Evolutionary conservation across 495 filamentous ascomycete species (phyloP).

Genomic region (Podospora pseudoanserina): DNA sequence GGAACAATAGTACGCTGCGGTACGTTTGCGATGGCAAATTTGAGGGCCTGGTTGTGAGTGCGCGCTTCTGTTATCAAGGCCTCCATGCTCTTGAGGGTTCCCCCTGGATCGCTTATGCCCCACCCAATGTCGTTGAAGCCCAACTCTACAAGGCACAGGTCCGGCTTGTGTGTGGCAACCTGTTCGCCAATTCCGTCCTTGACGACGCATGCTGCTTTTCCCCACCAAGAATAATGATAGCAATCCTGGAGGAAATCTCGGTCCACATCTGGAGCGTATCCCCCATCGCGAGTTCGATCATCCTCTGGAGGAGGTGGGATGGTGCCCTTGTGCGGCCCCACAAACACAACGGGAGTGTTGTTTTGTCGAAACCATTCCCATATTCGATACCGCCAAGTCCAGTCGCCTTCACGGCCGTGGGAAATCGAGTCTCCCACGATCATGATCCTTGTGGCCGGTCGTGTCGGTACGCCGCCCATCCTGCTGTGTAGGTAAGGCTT

Average conservation of each 20-base stretch:
- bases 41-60: conserved; percentile 21
- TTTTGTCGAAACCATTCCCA: conserved; percentile 32
- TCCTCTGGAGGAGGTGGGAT: conserved; percentile 16
- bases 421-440: conserved; percentile 39
- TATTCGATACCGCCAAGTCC: conserved; percentile 38
- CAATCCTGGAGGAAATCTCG: conserved; percentile 24
- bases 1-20: conserved; percentile 24
- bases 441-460: conserved; percentile 26
- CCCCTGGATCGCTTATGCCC: conserved; percentile 23
- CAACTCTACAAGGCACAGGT: conserved; percentile 35
- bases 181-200: conserved; percentile 42
- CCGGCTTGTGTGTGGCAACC: conserved; percentile 37
- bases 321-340: conserved; percentile 38
- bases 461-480: neutral
- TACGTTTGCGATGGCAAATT: conserved; percentile 33
- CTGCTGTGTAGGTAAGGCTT: neutral
- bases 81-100: conserved; percentile 26
- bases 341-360: conserved; percentile 24
- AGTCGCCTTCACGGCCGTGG: conserved; percentile 39
- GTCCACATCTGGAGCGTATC: conserved; percentile 27
- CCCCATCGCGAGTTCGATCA: conserved; percentile 22
- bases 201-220: conserved; percentile 26
- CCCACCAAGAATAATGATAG: conserved; percentile 26
- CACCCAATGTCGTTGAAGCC: conserved; percentile 42
- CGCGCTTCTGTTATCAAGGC: conserved; percentile 27